These are phyloP conservation scores for Coelomomyces lativittatus DNA, from an alignment of 371 early-diverging fungal genomes.

Conservation along the genomic window DNA sequence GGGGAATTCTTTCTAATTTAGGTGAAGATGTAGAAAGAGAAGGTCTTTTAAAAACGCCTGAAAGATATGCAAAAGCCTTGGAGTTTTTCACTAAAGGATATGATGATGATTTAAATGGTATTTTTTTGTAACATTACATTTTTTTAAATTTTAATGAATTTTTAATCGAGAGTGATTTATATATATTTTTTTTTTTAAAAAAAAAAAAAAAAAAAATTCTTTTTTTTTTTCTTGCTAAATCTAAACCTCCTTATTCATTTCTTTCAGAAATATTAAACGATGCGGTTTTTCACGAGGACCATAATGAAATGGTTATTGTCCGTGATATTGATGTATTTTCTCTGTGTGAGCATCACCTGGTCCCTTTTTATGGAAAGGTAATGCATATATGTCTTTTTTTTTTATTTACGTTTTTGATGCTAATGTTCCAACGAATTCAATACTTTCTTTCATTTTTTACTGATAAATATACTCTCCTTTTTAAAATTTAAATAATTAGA, in stretches of 20 bases:
- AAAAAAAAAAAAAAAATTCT: too few relatives aligned
- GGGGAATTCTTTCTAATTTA: slow-evolving; percentile 68
- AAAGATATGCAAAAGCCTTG: slow-evolving; percentile 89
- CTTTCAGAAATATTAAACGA: slow-evolving; percentile 59
- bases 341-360: slow-evolving; percentile 95
- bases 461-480: background rate
- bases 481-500: slow-evolving; percentile 11
- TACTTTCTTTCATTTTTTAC: background rate
- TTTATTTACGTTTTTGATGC: too few relatives aligned
- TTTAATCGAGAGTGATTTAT: too few relatives aligned
- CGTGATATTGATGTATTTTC: slow-evolving; percentile 85
- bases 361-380: slow-evolving; percentile 89
- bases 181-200: too few relatives aligned
- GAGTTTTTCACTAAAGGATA: slow-evolving; percentile 93
- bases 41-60: slow-evolving; percentile 85
- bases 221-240: too few relatives aligned
- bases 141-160: background rate
- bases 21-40: slow-evolving; percentile 91
- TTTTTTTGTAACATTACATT: background rate
- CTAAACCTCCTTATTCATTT: too few relatives aligned
- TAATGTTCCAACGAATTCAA: too few relatives aligned
- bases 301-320: slow-evolving; percentile 95
- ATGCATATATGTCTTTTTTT: too few relatives aligned
- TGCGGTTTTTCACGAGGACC: slow-evolving; percentile 92
- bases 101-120: slow-evolving; percentile 63